Evolutionary conservation across 2,329 filamentous ascomycete genomes (phyloP), one percentile per base, ranked within the genome.

Genomic region (Xylaria sp.): DNA sequence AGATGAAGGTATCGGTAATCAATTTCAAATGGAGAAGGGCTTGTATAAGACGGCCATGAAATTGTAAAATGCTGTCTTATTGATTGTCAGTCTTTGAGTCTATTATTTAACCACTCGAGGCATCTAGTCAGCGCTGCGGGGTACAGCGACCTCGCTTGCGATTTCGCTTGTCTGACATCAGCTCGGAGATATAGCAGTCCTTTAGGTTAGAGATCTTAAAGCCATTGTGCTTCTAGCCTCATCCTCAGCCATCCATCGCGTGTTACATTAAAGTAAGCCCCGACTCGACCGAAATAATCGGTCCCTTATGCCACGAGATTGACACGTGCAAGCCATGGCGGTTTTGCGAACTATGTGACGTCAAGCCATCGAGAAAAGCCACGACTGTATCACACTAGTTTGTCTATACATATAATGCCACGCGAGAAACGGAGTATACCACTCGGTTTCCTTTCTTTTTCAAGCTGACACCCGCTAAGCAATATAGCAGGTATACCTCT

Each of bases 381-480:
- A 23, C 53, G 33, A 20, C 51, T 23, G 26, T 6, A 33, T 33
- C 26, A 31, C 26, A n/a, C 10, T 15, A n/a, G 53, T 38, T 17
- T 56, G 53, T 23, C n/a, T 31, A 54, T n/a, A n/a, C n/a, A n/a
- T n/a, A n/a, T 36, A 54, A 31, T 36, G 46, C 46, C 59, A 61
- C 31, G 44, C 6, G 58, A 26, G 23, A 20, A n/a, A 54, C 17
- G 10, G 48, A 42, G 48, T 10, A 38, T 56, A 26, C n/a, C 51
- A 9, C 31, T 56, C 9, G 2, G 20, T 17, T 38, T 38, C 5
- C 17, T 36, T 38, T 38, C 38, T 33, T 59, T 63, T 67, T 56
- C 59, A 48, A 48, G 23, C 46, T 40, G 64, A 61, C 33, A 49
- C 15, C 31, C 44, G 36, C 44, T 36, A 51, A 66, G 42, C 26